phyloP scores from a whole-genome alignment of 306 rosid species.

The Clitoria ternatea region DNA sequence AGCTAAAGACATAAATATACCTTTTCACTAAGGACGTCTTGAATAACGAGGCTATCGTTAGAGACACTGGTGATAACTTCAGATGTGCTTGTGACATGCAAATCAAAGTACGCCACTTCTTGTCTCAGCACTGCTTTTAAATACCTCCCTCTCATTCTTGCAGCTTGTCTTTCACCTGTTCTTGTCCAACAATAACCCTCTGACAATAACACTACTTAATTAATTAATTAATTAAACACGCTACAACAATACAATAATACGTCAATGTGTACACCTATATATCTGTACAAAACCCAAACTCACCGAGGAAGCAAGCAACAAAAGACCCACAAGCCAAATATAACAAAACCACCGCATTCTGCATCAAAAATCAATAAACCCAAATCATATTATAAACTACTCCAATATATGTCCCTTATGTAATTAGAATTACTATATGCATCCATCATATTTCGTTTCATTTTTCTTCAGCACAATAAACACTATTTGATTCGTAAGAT shows the following conservation, averaged over 20 bases:
- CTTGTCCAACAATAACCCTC: constrained; percentile 99
- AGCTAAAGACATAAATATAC: no score
- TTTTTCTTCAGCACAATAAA: no score
- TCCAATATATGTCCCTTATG: not conserved
- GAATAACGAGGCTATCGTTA: constrained; percentile 75
- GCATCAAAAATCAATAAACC: constrained; percentile 32
- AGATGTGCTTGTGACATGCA: constrained; percentile 85
- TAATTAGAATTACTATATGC: no score
- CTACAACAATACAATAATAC: no score
- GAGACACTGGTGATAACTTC: constrained; percentile 88
- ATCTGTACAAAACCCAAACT: constrained; percentile 32
- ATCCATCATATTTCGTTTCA: no score
- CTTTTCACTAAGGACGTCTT: constrained; percentile 87
- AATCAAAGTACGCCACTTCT: constrained; percentile 90
- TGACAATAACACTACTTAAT: no score
- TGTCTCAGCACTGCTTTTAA: constrained; percentile 83
- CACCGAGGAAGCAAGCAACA: constrained; percentile 76
- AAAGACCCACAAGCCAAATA: constrained; percentile 70
- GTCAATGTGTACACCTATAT: no score
- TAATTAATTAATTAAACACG: no score
- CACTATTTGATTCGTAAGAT: no score
- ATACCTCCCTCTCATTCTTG: constrained; percentile 82
- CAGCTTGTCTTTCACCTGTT: constrained; percentile 89
- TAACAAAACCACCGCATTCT: constrained; percentile 73
- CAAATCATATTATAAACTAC: not conserved